phyloP scores from a whole-genome alignment of 1,284 basidiomycete genomes.

The Inonotus hispidus region DNA sequence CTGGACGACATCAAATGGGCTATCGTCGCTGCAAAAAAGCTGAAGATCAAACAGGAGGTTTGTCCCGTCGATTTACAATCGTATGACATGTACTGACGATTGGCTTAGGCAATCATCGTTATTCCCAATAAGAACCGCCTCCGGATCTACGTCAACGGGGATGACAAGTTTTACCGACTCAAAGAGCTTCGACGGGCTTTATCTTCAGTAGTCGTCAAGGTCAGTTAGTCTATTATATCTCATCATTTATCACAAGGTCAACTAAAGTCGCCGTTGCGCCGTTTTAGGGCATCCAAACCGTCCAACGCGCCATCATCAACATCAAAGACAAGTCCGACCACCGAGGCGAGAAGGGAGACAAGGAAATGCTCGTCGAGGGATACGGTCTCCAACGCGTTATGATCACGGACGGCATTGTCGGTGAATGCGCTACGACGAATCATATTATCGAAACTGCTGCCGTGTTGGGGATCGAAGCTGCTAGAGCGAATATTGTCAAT shows the following conservation, averaged over 20 bases:
- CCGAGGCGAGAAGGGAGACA: slow-evolving; percentile 75
- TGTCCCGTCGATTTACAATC: slow-evolving; percentile 8
- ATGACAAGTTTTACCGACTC: slow-evolving; percentile 85
- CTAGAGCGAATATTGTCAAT: slow-evolving; percentile 90
- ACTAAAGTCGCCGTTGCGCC: no score
- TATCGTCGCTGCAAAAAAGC: slow-evolving; percentile 81
- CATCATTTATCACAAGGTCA: no score
- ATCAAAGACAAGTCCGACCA: slow-evolving; percentile 80
- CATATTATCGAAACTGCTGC: slow-evolving; percentile 96
- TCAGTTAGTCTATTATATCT: slow-evolving; percentile 26
- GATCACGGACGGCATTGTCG: slow-evolving; percentile 94
- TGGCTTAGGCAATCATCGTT: slow-evolving; percentile 60
- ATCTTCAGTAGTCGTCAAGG: slow-evolving; percentile 86
- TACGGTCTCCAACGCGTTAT: slow-evolving; percentile 98
- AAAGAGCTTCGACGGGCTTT: slow-evolving; percentile 81
- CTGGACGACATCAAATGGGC: slow-evolving; percentile 93
- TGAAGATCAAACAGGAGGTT: slow-evolving; percentile 90
- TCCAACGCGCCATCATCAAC: slow-evolving; percentile 89
- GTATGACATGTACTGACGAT: neutral
- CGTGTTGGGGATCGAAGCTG: slow-evolving; percentile 97
- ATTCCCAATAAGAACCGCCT: slow-evolving; percentile 75
- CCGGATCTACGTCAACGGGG: slow-evolving; percentile 81
- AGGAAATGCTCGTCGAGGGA: slow-evolving; percentile 90
- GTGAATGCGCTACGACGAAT: slow-evolving; percentile 90
- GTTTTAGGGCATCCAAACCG: slow-evolving; percentile 83